These are phyloP conservation scores for Fusarium sublunatum DNA, from an alignment of 2,329 filamentous ascomycete species.

Conservation along the genomic window DNA sequence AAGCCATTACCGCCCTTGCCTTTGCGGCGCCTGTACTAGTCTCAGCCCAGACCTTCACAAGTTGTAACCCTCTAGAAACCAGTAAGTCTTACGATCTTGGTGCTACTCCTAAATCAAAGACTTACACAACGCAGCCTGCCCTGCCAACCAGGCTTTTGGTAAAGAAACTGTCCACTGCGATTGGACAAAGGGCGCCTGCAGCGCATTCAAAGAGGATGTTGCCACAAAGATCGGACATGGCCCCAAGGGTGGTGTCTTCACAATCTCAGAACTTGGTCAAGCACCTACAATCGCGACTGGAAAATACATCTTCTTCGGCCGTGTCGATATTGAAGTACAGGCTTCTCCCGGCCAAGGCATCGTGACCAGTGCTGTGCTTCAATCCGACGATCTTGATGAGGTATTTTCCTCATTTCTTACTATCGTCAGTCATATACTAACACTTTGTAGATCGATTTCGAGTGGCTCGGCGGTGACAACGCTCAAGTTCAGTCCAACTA, in stretches of 20 bases:
- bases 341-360: constrained; percentile 79
- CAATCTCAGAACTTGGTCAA: constrained; percentile 68
- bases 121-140: constrained; percentile 57
- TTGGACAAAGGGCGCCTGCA: constrained; percentile 71
- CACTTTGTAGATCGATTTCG: constrained; percentile 76
- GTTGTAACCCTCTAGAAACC: constrained; percentile 36
- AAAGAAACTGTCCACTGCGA: constrained; percentile 67
- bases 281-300: constrained; percentile 72
- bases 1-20: constrained; percentile 31
- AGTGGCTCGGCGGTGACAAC: constrained; percentile 78
- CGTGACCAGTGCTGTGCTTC: constrained; percentile 79
- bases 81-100: constrained; percentile 19
- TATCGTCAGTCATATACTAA: not conserved
- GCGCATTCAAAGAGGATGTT: constrained; percentile 39
- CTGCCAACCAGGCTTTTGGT: constrained; percentile 74
- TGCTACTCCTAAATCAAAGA: not conserved
- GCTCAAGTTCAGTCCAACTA: constrained; percentile 86
- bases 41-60: constrained; percentile 38
- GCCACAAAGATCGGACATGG: constrained; percentile 45
- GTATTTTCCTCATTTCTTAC: not conserved
- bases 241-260: constrained; percentile 52
- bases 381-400: constrained; percentile 79
- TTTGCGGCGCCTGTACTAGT: constrained; percentile 33
- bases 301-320: constrained; percentile 89
- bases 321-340: constrained; percentile 75